Conservation (phyloP, 495 filamentous ascomycete genomes). For the Filosporella fistucella region DNA sequence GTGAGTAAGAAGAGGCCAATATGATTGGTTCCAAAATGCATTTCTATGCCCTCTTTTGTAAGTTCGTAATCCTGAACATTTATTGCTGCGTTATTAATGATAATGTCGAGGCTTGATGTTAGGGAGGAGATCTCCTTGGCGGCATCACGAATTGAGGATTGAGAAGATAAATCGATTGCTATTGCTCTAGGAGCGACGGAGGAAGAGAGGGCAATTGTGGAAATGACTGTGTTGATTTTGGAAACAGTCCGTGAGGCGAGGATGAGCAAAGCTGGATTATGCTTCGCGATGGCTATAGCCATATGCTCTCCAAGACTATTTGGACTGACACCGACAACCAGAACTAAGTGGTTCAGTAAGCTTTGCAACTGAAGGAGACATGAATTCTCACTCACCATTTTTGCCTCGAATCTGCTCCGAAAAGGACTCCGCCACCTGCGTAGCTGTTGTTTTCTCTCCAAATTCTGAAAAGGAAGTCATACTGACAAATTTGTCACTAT, state of each 20-base stretch:
- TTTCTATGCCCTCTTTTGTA: constrained; percentile 38
- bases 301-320: constrained; percentile 42
- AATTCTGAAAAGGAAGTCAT: too few species aligned
- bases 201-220: not conserved
- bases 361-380: not conserved
- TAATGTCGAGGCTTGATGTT: constrained; percentile 26
- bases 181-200: not conserved
- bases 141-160: constrained; percentile 23
- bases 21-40: constrained; percentile 56
- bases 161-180: constrained; percentile 14
- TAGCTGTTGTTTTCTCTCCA: constrained; percentile 29
- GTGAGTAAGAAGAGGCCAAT: constrained; percentile 56
- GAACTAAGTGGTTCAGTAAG: constrained; percentile 2
- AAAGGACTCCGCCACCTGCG: constrained; percentile 38
- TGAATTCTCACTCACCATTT: constrained; percentile 24
- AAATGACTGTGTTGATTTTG: constrained; percentile 26
- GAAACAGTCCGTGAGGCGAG: constrained; percentile 35
- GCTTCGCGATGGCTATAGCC: constrained; percentile 37
- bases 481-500: too few species aligned
- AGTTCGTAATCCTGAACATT: constrained; percentile 11
- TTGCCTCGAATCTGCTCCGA: constrained; percentile 31
- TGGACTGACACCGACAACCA: constrained; percentile 45
- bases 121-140: constrained; percentile 22
- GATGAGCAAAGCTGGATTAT: constrained; percentile 36
- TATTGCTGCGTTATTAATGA: constrained; percentile 30